Base-by-base conservation (phyloP, 805 yeast genomes). In the Zygosaccharomyces rouxii region DNA sequence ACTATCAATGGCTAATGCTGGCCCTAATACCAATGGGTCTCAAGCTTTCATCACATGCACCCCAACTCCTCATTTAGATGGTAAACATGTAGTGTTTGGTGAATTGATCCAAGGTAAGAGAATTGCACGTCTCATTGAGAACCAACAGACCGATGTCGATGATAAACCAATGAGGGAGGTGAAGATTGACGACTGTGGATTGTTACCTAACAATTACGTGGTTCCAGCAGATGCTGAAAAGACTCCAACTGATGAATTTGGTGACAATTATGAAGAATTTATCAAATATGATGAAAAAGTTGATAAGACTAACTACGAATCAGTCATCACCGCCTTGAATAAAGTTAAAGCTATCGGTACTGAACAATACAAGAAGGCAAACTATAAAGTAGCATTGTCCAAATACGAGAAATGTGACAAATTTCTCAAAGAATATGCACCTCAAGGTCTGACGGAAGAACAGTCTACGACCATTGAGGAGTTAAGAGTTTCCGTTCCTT, bases 51-150 rank as follows among this genome's bases (percentile, higher is more conserved):
- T 92, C 60, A 92, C 99, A 23, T 88, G 97, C 2, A 94, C 81
- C 2, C 83, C 89, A 37, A 89, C 97, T 1, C 96, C 98, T 5
- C 98, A 92, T 69, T 78, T 94, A 56, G 92, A 94, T 64, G 95
- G 92, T 22, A 92, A 92, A 68, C 99, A 94, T 67, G 97, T 90
- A 45, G 98, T 94, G 2, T 94, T 94, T 66, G 99, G 99, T 54
- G 81, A 86, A 66, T 89, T 94, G 33, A 69, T 92, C 43, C 69
- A 77, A 38, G 97, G 97, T 35, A 90, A 87, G 66, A 80, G 89
- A 6, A 68, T 88, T 26, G 89, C 87, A 7, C 81, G 96, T 55
- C 74, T 77, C 48, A 75, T 94, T 52, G 99, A 94, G 68, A 76
- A 80, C 60, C 71, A 75, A 33, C 79, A 79, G 51, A 87, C 89